Evolutionary conservation across 2,329 filamentous ascomycete genomes (phyloP), one percentile per base, ranked within the genome.

Genomic region (Xylariaceae sp.): DNA sequence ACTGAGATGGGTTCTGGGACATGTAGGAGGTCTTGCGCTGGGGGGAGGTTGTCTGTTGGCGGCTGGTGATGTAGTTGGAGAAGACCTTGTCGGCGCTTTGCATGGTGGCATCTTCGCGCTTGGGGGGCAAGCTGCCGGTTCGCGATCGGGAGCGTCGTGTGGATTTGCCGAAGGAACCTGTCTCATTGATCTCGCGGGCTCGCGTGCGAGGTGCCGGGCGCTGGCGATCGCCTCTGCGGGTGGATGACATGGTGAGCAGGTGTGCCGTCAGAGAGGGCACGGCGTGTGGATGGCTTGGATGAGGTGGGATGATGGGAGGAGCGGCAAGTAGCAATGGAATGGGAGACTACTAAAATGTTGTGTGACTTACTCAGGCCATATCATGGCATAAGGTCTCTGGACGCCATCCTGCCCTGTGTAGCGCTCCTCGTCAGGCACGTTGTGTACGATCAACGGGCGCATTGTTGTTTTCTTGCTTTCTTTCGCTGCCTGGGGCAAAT

Each of bases 81-180:
- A 87, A 87, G 17, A 87, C 72, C 62, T 76, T 78, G 66, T 86
- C 83, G 52, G 82, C 83, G 11, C 78, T 82, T 50, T 80, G 76
- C 60, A 83, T 75, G 2, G 81, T 86, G 16, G 82, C 81, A 65
- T 86, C 82, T 66, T 86, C 82, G 58, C 77, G 77, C 63, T 77
- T 76, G 34, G 81, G 74, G 33, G 78, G 77, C 10, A 77, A 55
- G 44, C 65, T 86, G 55, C 79, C 81, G 5, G 82, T 84, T 59
- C 82, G 78, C 28, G 81, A 84, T 60, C 83, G 77, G 43, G 83
- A 84, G 55, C 83, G 76, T 45, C 82, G 75, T 42, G 79, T 84
- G n/a, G 83, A 85, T 66, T 84, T 85, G 53, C 83, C 83, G 67
- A 87, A 87, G 3, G 83, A 83, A 39, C 83, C 83, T 2, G 81